Evolutionary conservation across 495 filamentous ascomycete species (phyloP).

Genomic region (Monascus purpureus): DNA sequence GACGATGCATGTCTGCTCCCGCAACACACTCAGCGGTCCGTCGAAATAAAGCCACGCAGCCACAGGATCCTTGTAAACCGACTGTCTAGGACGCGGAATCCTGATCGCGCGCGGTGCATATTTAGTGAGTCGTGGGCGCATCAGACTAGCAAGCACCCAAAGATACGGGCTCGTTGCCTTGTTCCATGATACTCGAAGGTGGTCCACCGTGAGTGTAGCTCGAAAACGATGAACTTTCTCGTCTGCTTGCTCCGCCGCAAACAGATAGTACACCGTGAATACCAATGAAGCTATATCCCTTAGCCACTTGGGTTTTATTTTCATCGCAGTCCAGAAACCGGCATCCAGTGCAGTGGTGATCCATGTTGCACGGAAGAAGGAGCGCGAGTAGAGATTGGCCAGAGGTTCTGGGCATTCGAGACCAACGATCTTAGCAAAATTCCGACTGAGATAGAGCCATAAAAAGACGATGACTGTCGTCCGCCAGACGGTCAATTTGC

Average conservation of each 20-base stretch:
- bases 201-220: conserved; percentile 74
- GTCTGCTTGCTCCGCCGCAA: conserved; percentile 87
- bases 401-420: conserved; percentile 89
- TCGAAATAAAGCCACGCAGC: conserved; percentile 91
- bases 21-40: conserved; percentile 63
- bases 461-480: conserved; percentile 76
- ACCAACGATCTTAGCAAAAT: conserved; percentile 82
- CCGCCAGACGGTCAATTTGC: conserved; percentile 72
- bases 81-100: conserved; percentile 65
- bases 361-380: conserved; percentile 98
- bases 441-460: conserved; percentile 81
- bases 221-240: conserved; percentile 93
- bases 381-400: conserved; percentile 81
- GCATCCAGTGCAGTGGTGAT: conserved; percentile 88
- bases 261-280: conserved; percentile 78
- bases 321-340: conserved; percentile 98
- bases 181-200: conserved; percentile 89
- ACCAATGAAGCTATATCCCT: conserved; percentile 68
- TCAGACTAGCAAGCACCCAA: conserved; percentile 46
- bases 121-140: conserved; percentile 64
- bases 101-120: conserved; percentile 70
- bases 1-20: conserved; percentile 65
- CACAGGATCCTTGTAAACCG: conserved; percentile 69
- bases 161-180: conserved; percentile 81
- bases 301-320: conserved; percentile 66